A percentile compares a stretch with the other conserved stretches of the same genome.
Conservation (phyloP, 2,329 filamentous ascomycete species). For the Sporothrix luriei region DNA sequence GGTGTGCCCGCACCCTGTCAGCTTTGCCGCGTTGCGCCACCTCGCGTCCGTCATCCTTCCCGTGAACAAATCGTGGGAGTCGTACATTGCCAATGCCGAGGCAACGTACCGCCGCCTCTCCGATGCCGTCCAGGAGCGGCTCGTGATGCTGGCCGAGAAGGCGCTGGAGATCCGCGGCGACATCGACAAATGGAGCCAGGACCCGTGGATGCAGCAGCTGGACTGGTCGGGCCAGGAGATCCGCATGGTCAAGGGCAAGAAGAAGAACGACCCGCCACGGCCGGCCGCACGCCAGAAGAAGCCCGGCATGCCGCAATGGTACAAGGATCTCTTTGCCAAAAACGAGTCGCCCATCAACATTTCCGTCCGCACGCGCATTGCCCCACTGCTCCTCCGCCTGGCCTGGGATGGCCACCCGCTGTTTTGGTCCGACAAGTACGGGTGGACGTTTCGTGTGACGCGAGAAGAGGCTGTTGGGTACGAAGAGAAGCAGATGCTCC, state of each 20-base stretch:
- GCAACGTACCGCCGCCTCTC: conserved; percentile 77
- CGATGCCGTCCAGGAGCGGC: conserved; percentile 73
- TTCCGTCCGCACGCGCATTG: conserved; percentile 83
- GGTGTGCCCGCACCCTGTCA: conserved; percentile 93
- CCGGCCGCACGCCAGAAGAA: conserved; percentile 85
- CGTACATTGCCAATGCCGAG: conserved; percentile 82
- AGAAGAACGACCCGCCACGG: conserved; percentile 76
- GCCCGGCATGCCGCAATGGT: conserved; percentile 94
- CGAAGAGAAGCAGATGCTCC: conserved; percentile 67
- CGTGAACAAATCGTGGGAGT: conserved; percentile 83
- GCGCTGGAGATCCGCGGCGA: conserved; percentile 74
- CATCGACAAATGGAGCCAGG: conserved; percentile 68
- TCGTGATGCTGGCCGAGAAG: conserved; percentile 73
- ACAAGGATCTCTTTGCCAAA: conserved; percentile 82
- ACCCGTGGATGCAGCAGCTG: conserved; percentile 90
- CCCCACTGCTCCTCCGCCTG: conserved; percentile 79
- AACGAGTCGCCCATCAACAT: conserved; percentile 70
- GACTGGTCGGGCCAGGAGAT: conserved; percentile 95
- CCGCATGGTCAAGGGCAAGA: conserved; percentile 88
- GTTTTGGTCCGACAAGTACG: conserved; percentile 89
- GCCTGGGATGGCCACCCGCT: conserved; percentile 88
- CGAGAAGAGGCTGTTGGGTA: conserved; percentile 64
- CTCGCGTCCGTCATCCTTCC: conserved; percentile 92
- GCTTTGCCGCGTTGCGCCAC: conserved; percentile 90
- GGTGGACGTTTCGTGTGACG: conserved; percentile 87